Evolutionary conservation across 495 filamentous ascomycete genomes (phyloP), one percentile per base, ranked within the genome.

Genomic region (Tuber aestivum): DNA sequence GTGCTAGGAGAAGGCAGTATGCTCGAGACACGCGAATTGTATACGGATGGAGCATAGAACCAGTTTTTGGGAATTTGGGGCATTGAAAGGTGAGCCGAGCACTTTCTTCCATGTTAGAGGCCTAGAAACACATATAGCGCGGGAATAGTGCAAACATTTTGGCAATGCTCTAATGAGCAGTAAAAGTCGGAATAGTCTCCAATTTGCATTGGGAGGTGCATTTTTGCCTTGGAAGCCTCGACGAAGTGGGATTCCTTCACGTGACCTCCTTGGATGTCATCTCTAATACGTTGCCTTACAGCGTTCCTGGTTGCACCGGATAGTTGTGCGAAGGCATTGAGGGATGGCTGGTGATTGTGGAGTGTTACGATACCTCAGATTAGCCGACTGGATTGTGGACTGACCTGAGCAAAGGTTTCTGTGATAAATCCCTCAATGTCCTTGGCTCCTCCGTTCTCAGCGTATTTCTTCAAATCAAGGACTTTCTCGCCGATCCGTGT

Each of bases 151-250:
- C 56, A 65, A 65, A 65, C 87, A 75, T 92, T 91, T 85, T 89
- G 91, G 65, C 94, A 94, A 84, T 97, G 94, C 83, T 97, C 90
- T 70, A 91, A 84, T 40, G 93, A 93, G n/a, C 92, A 94, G 84
- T 93, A 97, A 86, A 97, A 97, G 85, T 97, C 94, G 23, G 94
- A 96, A 85, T 97, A 97, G 83, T 97, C 94, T n/a, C 92, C 91
- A 74, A 97, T 94, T 50, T 87, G 87, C 89, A 97, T 90, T 9
- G 94, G 94, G 23, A 97, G 82, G 76, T 95, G 92, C 82, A 88
- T 91, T 73, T n/a, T 72, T 20, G 70, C 35, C 16, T 87, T 84
- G 21, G 86, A 86, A 5, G 92, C 83, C 0, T 84, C 86, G 41
- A 85, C 80, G 71, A 87, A 84, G 75, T 87, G 88, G 8, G 91